Evolutionary conservation across 352 stramenopile genomes (phyloP).

Genomic region (Globisporangium viniferum): DNA sequence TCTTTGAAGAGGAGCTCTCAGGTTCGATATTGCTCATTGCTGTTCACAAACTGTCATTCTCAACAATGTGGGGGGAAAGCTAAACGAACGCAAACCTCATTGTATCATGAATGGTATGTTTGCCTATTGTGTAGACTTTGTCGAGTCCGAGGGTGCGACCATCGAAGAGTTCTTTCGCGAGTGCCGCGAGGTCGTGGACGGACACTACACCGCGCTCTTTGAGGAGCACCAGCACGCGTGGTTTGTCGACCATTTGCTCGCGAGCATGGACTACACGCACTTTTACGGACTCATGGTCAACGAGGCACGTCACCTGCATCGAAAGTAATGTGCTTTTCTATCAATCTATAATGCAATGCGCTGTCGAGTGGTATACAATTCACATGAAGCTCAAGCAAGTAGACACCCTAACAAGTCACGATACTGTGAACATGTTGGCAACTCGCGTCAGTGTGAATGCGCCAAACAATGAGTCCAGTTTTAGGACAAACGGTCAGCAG

Average conservation of each 20-base stretch:
- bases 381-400: too few relatives aligned
- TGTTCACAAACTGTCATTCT: background rate
- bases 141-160: constrained; percentile 60
- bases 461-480: too few relatives aligned
- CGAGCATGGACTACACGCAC: constrained; percentile 80
- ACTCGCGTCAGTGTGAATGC: too few relatives aligned
- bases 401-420: background rate
- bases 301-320: constrained; percentile 40
- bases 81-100: background rate
- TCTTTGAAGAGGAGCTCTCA: constrained; percentile 72
- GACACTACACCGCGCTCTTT: constrained; percentile 53
- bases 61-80: too few relatives aligned
- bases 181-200: constrained; percentile 62
- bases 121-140: constrained; percentile 32
- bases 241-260: constrained; percentile 74
- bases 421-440: too few relatives aligned
- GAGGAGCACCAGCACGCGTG: constrained; percentile 66
- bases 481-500: background rate
- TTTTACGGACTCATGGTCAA: constrained; percentile 81
- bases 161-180: constrained; percentile 70
- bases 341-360: too few relatives aligned
- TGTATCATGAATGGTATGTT: background rate
- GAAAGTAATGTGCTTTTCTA: constrained; percentile 18
- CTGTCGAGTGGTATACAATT: too few relatives aligned
- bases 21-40: background rate